Evolutionary conservation across 306 rosid species (phyloP), one percentile per base, ranked within the genome.

Genomic region (Cucumis cinereus): DNA sequence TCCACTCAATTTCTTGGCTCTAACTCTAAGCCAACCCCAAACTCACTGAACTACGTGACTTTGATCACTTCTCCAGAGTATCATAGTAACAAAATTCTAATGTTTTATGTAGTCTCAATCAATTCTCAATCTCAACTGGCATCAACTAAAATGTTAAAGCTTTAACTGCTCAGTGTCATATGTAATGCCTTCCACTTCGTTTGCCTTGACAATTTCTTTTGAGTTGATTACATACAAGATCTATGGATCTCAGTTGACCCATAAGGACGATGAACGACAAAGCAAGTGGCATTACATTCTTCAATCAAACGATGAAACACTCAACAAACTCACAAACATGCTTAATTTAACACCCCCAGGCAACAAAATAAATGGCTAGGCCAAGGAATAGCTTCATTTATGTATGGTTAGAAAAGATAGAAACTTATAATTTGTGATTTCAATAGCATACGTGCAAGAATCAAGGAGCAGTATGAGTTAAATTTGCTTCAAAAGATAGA

Each of bases 391-490:
- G 57, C 24, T 68, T 70, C 58, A 23, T 70, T 38, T 40, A 20
- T 40, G 33, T 36, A 17, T 36, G 45, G 24, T 38, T 66, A 66
- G 52, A 68, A 68, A 47, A 70, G 38, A 26, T 23, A 47, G 75
- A 70, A 16, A 26, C 38, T 7, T 22, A 24, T 69, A 20, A 45
- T 13, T 43, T 69, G 75, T 24, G 58, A 26, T 47, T 24, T 24
- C 58, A 47, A 70, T 70, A 24, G 24, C 56, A 70, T 70, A 69
- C n/a, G 11, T 69, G 56, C 75, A 69, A 69, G 75, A 14, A 71
- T 49, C 24, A 71, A 72, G 36, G 10, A 26, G 45, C 76, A 50
- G 41, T 72, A 28, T 72, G 60, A 16, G 52, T 72, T 72, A 49
- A 26, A 28, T 50, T 28, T 28, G 76, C 26, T 17, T 16, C 76